A percentile compares a stretch with the other conserved stretches of the same genome.
phyloP scores from a whole-genome alignment of 371 early-diverging fungal genomes.

The Mortierella sp. region DNA sequence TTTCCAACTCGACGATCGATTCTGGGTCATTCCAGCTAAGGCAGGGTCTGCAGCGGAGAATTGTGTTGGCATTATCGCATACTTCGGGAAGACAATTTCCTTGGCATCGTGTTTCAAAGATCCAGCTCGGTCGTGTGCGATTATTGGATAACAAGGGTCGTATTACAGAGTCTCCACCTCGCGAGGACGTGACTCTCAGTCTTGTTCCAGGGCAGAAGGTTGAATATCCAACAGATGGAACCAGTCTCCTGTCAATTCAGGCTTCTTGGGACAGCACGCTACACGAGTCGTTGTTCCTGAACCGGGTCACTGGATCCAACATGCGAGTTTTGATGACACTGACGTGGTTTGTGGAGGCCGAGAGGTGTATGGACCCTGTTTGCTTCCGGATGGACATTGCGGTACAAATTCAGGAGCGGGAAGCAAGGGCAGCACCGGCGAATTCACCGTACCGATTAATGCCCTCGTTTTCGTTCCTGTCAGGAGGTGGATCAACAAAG shows the following conservation, averaged over 20 bases:
- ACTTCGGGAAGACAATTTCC: constrained; percentile 82
- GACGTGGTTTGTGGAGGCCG: constrained; percentile 74
- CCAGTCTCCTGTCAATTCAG: constrained; percentile 69
- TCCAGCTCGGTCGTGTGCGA: constrained; percentile 77
- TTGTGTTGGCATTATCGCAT: constrained; percentile 82
- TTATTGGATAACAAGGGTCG: constrained; percentile 80
- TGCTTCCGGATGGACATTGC: constrained; percentile 77
- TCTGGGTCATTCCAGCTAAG: constrained; percentile 80
- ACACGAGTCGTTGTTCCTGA: constrained; percentile 82
- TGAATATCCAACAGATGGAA: constrained; percentile 73
- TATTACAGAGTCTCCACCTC: constrained; percentile 65
- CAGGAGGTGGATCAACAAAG: constrained; percentile 20
- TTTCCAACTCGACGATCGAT: constrained; percentile 67
- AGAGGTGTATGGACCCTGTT: constrained; percentile 72
- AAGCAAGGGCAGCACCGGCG: constrained; percentile 10
- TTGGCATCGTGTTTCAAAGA: constrained; percentile 70
- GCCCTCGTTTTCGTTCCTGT: constrained; percentile 55
- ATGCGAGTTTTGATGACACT: constrained; percentile 73
- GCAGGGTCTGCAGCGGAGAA: constrained; percentile 90
- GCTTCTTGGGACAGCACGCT: constrained; percentile 91
- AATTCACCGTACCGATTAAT: constrained; percentile 36
- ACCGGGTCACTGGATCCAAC: constrained; percentile 76
- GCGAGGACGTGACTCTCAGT: constrained; percentile 68
- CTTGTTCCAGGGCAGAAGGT: constrained; percentile 65
- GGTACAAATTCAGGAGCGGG: constrained; percentile 72